Base-by-base conservation (phyloP, 805 yeast species). In the Candida taoyuanica region DNA sequence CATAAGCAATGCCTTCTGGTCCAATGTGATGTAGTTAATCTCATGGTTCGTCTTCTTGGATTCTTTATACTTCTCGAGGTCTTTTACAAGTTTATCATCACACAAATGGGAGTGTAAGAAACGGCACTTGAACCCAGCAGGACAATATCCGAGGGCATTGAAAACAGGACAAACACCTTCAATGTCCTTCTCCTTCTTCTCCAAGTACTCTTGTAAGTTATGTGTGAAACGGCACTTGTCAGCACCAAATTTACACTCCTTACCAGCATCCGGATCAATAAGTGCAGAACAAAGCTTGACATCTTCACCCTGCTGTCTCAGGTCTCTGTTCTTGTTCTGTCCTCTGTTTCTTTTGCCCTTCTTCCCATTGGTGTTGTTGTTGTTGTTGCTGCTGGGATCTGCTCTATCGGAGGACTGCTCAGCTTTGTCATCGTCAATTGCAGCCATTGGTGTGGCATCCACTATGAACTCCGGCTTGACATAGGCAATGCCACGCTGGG, bases 71-170 rank as follows among this genome's bases (percentile, higher is more conserved):
- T 59, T 57, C 1, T 52, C 74, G 34, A 59, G 57, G 53, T 76
- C 78, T 37, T 59, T 68, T 25, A 69, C 43, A 16, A 81, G 64
- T 14, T 63, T 65, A 14, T 69, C 81, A 23, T 54, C 55, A 48
- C 72, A 58, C 53, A 65, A 73, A 63, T 93, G 98, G 13, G 85
- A 74, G 3, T 73, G 65, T 40, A 93, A 71, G 86, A 96, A 93
- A 52, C 96, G 76, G 64, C 99, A 93, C 59, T 86, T 91, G 51
- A 85, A 63, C 0, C 98, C 98, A 44, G 83, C 74, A 4, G 96
- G 95, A 68, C 99, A 93, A 54, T 76, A 80, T 0, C 99, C 99
- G 25, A 86, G 67, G 1, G 84, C 81, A 24, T 66, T 67, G 56
- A 65, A 88, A 4, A 86, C 96, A 0, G 98, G 98, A 62, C 99